Conservation (phyloP, 371 early-diverging fungal species). For the Batkoa obscura region DNA sequence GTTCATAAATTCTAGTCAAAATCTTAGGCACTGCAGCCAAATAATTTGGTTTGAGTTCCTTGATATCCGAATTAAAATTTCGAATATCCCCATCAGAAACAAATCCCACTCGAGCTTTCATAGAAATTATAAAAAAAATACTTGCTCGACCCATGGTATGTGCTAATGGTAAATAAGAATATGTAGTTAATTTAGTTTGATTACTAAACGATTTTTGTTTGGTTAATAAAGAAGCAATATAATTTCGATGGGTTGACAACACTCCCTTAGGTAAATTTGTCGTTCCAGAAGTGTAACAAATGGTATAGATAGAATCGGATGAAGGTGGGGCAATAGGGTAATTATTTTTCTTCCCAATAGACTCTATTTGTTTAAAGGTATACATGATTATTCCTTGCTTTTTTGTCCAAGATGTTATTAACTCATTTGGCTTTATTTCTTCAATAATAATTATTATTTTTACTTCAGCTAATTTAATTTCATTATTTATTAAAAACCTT, state of each 20-base stretch:
- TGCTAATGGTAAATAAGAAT: slow-evolving; percentile 18
- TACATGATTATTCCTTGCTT: not conserved
- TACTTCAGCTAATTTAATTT: slow-evolving; percentile 56
- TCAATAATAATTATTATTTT: slow-evolving; percentile 7
- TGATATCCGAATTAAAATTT: slow-evolving; percentile 60
- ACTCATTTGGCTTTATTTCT: slow-evolving; percentile 27
- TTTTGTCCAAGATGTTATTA: slow-evolving; percentile 13
- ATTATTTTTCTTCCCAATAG: slow-evolving; percentile 23
- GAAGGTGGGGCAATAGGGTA: slow-evolving; percentile 16
- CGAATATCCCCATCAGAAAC: slow-evolving; percentile 55
- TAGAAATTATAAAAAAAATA: slow-evolving; percentile 21
- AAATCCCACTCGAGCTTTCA: slow-evolving; percentile 52
- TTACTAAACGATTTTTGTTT: not conserved
- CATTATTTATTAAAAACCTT: slow-evolving; percentile 38
- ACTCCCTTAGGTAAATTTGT: slow-evolving; percentile 5
- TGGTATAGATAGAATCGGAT: slow-evolving; percentile 8
- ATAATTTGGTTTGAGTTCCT: slow-evolving; percentile 56
- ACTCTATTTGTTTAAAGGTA: slow-evolving; percentile 26
- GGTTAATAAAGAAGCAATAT: too few relatives aligned
- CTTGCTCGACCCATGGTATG: slow-evolving; percentile 73
- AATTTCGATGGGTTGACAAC: slow-evolving; percentile 20
- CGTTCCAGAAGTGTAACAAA: slow-evolving; percentile 1
- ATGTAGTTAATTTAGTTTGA: not conserved
- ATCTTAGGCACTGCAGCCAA: slow-evolving; percentile 80
- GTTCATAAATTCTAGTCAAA: slow-evolving; percentile 72